Evolutionary conservation across 2,329 filamentous ascomycete species (phyloP), one percentile per base, ranked within the genome.

Genomic region (Alternaria arbusti): DNA sequence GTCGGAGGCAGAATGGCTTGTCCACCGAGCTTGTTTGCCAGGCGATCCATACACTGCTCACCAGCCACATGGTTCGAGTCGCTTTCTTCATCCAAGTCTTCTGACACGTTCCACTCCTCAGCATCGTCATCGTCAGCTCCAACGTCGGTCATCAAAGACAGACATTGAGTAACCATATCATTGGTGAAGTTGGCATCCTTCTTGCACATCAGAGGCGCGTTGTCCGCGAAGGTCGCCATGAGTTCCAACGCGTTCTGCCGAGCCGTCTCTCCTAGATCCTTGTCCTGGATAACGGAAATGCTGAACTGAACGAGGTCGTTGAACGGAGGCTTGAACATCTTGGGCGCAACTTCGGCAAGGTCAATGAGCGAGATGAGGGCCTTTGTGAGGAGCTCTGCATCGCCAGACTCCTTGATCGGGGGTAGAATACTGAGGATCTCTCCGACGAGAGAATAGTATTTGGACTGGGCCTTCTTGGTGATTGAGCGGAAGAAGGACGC

Each of bases 281-380:
- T 98, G 79, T 99, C 95, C 74, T 96, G 92, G 71, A 99, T 92
- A 61, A 98, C 94, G 7, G 92, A 93, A 64, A 98, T 90, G 79
- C 91, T 95, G 82, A 99, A 97, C 72, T 92, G 90, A 55, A 98
- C 95, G 5, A 99, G 86, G 75, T 93, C 94, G 76, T 91, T 91
- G 84, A 99, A 99, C n/a, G 97, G 86, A 20, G 87, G 87, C 82
- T 96, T 97, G 84, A 99, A 99, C 94, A 98, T 98, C 82, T 96
- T 96, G 22, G 95, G 94, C 22, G 93, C 91, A n/a, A 91, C 88
- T 81, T 98, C 96, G 43, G 96, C 96, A 59, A 99, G 86, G 69
- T 98, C 96, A 74, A 99, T 97, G 51, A 99, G 86, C 23, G 95
- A 91, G 59, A 97, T 85, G 45, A 99, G 89, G 22, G 94, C 94